phyloP scores from a whole-genome alignment of 208 protist genomes.

The Crithidia sp. region DNA sequence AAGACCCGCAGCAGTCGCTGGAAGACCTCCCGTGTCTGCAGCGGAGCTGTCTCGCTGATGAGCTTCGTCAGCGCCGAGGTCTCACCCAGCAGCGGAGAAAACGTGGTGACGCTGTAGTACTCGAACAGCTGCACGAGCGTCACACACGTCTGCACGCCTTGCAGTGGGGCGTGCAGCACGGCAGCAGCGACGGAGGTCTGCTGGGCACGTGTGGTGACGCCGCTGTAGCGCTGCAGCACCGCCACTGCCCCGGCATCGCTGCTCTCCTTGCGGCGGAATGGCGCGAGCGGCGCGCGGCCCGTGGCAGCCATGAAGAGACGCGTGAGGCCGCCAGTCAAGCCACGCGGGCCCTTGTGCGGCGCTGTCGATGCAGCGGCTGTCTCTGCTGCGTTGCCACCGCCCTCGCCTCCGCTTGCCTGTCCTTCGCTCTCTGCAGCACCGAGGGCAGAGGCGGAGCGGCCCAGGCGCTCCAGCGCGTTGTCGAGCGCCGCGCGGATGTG shows the following conservation, averaged over 20 bases:
- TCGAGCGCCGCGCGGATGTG: conserved; percentile 69
- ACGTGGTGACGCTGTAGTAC: conserved; percentile 70
- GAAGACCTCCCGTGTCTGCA: conserved; percentile 53
- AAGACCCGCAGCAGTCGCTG: conserved; percentile 49
- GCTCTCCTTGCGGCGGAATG: conserved; percentile 7
- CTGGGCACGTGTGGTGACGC: conserved; percentile 64
- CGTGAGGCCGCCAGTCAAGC: conserved; percentile 46
- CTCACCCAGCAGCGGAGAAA: conserved; percentile 59
- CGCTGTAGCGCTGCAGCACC: conserved; percentile 45
- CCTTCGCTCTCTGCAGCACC: conserved; percentile 1
- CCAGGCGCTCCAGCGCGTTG: conserved; percentile 64
- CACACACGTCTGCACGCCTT: conserved; percentile 54
- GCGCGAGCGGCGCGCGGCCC: conserved; percentile 21
- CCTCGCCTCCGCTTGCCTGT: neutral
- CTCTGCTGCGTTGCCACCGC: neutral
- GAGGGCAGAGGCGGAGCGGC: conserved; percentile 35
- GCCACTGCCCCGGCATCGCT: conserved; percentile 19
- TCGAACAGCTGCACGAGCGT: conserved; percentile 70
- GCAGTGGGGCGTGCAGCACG: conserved; percentile 42
- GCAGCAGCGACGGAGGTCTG: conserved; percentile 49
- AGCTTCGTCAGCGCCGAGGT: conserved; percentile 57
- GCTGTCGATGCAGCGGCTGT: neutral
- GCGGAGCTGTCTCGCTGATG: conserved; percentile 48
- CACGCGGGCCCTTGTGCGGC: conserved; percentile 32
- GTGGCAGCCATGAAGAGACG: conserved; percentile 49